These are phyloP conservation scores for Tuber magnatum DNA, from an alignment of 495 filamentous ascomycete species.

Conservation along the genomic window DNA sequence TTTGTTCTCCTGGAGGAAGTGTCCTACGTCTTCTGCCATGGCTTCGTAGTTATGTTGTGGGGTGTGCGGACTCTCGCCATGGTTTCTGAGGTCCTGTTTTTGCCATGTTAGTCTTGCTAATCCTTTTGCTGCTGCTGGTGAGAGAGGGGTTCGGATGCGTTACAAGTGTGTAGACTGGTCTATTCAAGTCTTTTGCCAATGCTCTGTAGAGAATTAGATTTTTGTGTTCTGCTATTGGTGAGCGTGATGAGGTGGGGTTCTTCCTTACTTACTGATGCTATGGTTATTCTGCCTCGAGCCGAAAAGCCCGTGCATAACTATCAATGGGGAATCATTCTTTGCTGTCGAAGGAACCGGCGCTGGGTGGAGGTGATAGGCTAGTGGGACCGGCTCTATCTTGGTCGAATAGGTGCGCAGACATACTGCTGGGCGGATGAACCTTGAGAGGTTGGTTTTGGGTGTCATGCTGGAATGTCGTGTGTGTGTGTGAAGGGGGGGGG, in stretches of 20 bases:
- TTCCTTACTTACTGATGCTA: constrained; percentile 87
- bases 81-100: constrained; percentile 79
- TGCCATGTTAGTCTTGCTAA: not conserved
- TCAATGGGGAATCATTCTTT: constrained; percentile 56
- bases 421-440: not conserved
- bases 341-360: constrained; percentile 41
- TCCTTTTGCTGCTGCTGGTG: constrained; percentile 15
- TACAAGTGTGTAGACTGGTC: constrained; percentile 78
- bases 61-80: constrained; percentile 80
- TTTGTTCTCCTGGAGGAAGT: constrained; percentile 69
- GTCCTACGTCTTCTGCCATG: constrained; percentile 80
- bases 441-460: not conserved
- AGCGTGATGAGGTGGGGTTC: constrained; percentile 6
- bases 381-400: constrained; percentile 41
- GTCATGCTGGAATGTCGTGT: not conserved
- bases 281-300: constrained; percentile 94
- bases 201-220: constrained; percentile 51
- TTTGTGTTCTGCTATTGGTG: constrained; percentile 3
- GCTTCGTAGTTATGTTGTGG: constrained; percentile 69
- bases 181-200: constrained; percentile 70
- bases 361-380: constrained; percentile 56
- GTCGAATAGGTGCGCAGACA: constrained; percentile 18
- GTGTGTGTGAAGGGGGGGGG: too few relatives aligned
- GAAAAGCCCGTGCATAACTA: constrained; percentile 91
- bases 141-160: constrained; percentile 38